Evolutionary conservation across 768 basidiomycete species (phyloP).

Genomic region (Coprinellus aureogranulatus): DNA sequence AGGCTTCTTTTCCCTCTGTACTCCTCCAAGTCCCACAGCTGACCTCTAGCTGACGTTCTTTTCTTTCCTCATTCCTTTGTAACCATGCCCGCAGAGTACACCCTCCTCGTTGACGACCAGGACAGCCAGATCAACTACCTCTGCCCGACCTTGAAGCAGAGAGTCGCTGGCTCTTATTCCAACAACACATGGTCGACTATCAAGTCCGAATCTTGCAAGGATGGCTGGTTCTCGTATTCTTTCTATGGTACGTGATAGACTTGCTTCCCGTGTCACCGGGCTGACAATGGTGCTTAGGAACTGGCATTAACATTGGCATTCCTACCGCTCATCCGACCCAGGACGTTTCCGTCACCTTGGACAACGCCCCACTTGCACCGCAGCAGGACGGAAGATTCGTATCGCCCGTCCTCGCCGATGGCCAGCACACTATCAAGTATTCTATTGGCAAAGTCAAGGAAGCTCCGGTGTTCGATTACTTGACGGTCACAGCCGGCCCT

Average conservation of each 20-base stretch:
- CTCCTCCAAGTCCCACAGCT: conserved; percentile 14
- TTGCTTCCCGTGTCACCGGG: not conserved
- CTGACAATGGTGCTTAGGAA: conserved; percentile 21
- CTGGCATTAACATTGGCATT: conserved; percentile 28
- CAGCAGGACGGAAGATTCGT: conserved; percentile 30
- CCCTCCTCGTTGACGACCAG: conserved; percentile 40
- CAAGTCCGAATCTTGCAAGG: conserved; percentile 25
- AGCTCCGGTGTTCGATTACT: conserved; percentile 38
- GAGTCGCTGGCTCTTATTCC: conserved; percentile 33
- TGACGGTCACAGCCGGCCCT: conserved; percentile 35
- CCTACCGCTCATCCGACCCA: conserved; percentile 22
- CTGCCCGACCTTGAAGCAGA: conserved; percentile 32
- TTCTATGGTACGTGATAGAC: conserved; percentile 32
- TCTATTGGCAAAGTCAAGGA: conserved; percentile 22
- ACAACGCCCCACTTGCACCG: conserved; percentile 29
- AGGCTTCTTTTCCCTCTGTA: not conserved
- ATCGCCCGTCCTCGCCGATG: conserved; percentile 32
- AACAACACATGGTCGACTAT: conserved; percentile 41
- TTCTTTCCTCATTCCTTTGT: conserved; percentile 15
- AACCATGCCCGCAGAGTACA: conserved; percentile 16
- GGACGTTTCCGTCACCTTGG: conserved; percentile 35
- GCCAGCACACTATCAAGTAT: conserved; percentile 36
- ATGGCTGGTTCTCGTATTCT: conserved; percentile 40
- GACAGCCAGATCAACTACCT: conserved; percentile 33
- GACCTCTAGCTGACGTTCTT: conserved; percentile 18